Base-by-base conservation (phyloP, 2,329 filamentous ascomycete species). In the Diaporthe citriasiana region DNA sequence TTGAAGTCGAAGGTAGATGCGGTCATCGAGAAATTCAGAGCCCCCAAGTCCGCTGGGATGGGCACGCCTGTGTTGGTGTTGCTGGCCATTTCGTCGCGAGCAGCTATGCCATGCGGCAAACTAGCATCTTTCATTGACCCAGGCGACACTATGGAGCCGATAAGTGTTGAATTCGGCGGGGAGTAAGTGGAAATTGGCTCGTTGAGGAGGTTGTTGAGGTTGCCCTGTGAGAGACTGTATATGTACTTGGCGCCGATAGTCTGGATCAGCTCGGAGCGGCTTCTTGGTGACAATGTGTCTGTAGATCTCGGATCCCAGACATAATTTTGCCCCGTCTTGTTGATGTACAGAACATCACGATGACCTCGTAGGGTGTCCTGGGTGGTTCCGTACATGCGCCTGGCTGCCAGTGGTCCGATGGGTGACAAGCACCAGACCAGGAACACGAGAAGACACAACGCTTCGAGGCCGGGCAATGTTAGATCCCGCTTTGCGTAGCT, bases 341-440 rank as follows among this genome's bases (percentile, higher is more conserved):
- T 63, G 27, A 75, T 30, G n/a, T 73, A 75, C n/a, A 60, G 66
- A 51, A 75, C 56, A 17, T 65, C 53, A n/a, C 56, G 55, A 27
- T 30, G 40, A 19, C 15, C 53, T 50, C 73, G 53, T 5, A 27
- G 8, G 9, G 38, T 70, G 30, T 45, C 33, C 15, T 47, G 33
- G 6, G 25, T 35, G 15, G 27, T 12, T n/a, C 47, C 42, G 55
- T 74, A 73, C 22, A 71, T 66, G 38, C 55, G 56, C n/a, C 33
- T 6, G n/a, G 76, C 55, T 17, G 75, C 75, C 8, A 74, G 75
- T n/a, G 69, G 72, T 25, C 76, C 76, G 25, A 77, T 59, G 17
- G 75, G 75, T 4, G 73, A 75, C 30, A 77, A 60, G 45, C 75
- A 75, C 76, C 76, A 77, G 15, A 73, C 50, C 47, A 73, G 71